Base-by-base conservation (phyloP, 2,329 filamentous ascomycete species). In the Venturia oleaginea region DNA sequence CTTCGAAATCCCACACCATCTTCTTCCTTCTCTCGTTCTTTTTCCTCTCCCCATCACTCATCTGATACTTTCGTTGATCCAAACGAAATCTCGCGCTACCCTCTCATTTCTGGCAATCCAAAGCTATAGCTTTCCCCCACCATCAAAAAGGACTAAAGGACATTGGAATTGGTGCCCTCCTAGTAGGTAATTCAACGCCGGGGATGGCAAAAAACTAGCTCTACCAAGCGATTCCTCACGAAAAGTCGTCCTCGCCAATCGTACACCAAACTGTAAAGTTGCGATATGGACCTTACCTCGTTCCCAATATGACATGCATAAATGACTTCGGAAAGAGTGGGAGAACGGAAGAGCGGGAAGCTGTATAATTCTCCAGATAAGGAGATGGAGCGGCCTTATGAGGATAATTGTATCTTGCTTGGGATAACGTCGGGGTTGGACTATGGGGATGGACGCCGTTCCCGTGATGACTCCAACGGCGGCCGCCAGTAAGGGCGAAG, bases 361-460 rank as follows among this genome's bases (percentile, higher is more conserved):
- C 15, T 37, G n/a, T 38, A n/a, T 17, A 24, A 63, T 59, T 32
- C 38, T 34, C 43, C 30, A 3, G 40, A 63, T 32, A 59, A 11
- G 24, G 43, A 27, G 62, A 34, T 34, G 13, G 30, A 48, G 24
- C 24, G 42, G 27, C 63, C 63, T 24, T 48, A 42, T 51, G 61
- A 65, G 7, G 54, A 54, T 15, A 27, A 65, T 13, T 64, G 57
- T 55, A 17, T 63, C 8, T 32, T 65, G 10, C 30, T 65, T 11
- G 40, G 19, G 1, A 51, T 63, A 4, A 64, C 17, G 17, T 38
- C 60, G 5, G 63, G 34, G 1, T 38, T 65, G 34, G 63, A 65
- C 38, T 65, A 51, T 55, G 11, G 62, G n/a, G 34, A 65, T 64
- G 63, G 59, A 40, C 2, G 32, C 24, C 48, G 30, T 19, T 7